Conservation (phyloP, 768 basidiomycete species). For the Agaricus bisporus region DNA sequence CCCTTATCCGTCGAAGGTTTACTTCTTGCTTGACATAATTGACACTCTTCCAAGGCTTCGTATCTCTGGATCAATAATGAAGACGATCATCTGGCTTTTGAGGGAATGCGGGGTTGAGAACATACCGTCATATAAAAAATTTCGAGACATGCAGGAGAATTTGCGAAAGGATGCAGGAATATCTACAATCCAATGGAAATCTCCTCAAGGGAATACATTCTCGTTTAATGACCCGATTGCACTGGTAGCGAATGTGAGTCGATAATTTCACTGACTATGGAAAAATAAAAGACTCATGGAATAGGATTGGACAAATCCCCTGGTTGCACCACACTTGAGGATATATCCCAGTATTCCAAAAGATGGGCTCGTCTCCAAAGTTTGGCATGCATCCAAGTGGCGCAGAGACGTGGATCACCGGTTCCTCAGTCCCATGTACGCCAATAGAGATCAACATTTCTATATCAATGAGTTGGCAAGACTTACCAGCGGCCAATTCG, state of each 20-base stretch:
- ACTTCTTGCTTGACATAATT: constrained; percentile 22
- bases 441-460: constrained; percentile 16
- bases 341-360: constrained; percentile 23
- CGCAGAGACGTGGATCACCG: constrained; percentile 17
- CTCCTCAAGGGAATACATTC: constrained; percentile 22
- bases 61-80: constrained; percentile 23
- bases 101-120: constrained; percentile 18
- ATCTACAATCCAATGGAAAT: constrained; percentile 16
- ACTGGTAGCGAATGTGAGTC: constrained; percentile 21
- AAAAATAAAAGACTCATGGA: neutral
- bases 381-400: constrained; percentile 27
- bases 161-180: constrained; percentile 14
- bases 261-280: too few species aligned
- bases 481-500: constrained; percentile 10
- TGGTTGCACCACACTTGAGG: constrained; percentile 18
- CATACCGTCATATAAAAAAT: constrained; percentile 21
- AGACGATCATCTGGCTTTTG: constrained; percentile 25
- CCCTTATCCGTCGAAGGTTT: constrained; percentile 13
- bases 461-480: constrained; percentile 19
- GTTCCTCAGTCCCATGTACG: constrained; percentile 22
- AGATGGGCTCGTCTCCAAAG: constrained; percentile 21
- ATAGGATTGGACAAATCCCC: constrained; percentile 27
- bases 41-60: constrained; percentile 26
- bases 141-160: constrained; percentile 18
- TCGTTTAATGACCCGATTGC: constrained; percentile 23